A percentile compares a stretch with the other conserved stretches of the same genome.
Conservation (phyloP, 176 grass and related monocot genomes). For the Eragrostis curvula region DNA sequence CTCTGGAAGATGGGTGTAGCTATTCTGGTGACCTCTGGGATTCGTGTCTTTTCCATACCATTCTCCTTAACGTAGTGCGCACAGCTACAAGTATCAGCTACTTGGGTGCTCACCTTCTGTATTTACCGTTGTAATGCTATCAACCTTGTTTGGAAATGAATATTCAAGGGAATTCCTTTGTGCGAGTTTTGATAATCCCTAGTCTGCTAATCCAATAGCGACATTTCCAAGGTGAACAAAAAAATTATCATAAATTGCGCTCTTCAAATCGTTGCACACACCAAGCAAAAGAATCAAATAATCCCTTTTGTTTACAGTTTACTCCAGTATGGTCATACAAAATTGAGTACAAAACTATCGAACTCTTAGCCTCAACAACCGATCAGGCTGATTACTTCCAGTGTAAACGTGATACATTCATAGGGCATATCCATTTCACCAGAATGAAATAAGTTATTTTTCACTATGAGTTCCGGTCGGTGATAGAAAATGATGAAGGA, state of each 20-base stretch:
- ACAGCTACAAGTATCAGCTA: neutral
- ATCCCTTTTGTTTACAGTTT: neutral
- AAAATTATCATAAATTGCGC: neutral
- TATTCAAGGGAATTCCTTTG: neutral
- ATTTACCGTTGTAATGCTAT: neutral
- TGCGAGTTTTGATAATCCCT: neutral
- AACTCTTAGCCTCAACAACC: no score
- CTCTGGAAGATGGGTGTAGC: neutral
- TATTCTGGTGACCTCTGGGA: neutral
- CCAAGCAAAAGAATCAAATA: neutral
- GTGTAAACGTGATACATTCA: slow-evolving; percentile 4
- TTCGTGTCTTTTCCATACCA: no score
- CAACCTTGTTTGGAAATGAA: neutral
- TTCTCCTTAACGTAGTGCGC: no score
- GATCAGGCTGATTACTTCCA: neutral
- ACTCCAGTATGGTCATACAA: neutral
- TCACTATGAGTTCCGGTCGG: slow-evolving; percentile 1
- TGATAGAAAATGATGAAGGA: slow-evolving; percentile 24
- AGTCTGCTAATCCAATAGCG: neutral
- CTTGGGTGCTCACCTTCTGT: neutral
- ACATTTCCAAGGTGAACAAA: neutral
- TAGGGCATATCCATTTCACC: neutral
- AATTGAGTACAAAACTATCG: slow-evolving; percentile 8
- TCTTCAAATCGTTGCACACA: neutral
- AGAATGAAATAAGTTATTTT: neutral